Conservation (phyloP, 257 asterid genomes). For the Solanum etuberosum region DNA sequence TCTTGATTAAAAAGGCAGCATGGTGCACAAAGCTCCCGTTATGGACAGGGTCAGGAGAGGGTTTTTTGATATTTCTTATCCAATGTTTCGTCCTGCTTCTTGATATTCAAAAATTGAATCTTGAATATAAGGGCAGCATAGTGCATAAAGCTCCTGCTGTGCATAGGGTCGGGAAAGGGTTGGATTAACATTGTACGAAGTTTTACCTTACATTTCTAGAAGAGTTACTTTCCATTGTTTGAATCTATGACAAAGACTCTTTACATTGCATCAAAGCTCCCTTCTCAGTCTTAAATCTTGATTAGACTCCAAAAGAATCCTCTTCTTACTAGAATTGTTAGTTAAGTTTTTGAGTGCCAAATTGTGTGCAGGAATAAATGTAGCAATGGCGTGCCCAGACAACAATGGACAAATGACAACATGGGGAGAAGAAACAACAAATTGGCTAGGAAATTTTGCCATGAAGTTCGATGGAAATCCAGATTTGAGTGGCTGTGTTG, state of each 20-base stretch:
- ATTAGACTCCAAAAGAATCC: background rate
- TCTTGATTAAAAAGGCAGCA: background rate
- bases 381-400: slow-evolving; percentile 66
- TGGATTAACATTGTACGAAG: background rate
- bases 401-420: slow-evolving; percentile 46
- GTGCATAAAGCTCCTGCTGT: background rate
- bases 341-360: background rate
- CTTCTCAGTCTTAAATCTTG: background rate
- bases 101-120: background rate
- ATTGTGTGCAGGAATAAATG: slow-evolving; percentile 49
- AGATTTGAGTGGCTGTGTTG: slow-evolving; percentile 49
- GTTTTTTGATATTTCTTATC: too few relatives aligned
- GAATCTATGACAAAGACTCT: background rate
- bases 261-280: background rate
- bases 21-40: background rate
- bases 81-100: too few relatives aligned
- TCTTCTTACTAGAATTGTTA: background rate
- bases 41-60: too few relatives aligned
- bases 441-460: slow-evolving; percentile 57
- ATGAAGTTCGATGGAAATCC: slow-evolving; percentile 68
- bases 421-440: slow-evolving; percentile 62
- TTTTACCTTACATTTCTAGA: background rate
- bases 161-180: background rate
- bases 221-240: background rate
- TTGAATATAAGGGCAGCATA: background rate